These are phyloP conservation scores for Verticillium nubilum DNA, from an alignment of 2,329 filamentous ascomycete species.

Conservation along the genomic window DNA sequence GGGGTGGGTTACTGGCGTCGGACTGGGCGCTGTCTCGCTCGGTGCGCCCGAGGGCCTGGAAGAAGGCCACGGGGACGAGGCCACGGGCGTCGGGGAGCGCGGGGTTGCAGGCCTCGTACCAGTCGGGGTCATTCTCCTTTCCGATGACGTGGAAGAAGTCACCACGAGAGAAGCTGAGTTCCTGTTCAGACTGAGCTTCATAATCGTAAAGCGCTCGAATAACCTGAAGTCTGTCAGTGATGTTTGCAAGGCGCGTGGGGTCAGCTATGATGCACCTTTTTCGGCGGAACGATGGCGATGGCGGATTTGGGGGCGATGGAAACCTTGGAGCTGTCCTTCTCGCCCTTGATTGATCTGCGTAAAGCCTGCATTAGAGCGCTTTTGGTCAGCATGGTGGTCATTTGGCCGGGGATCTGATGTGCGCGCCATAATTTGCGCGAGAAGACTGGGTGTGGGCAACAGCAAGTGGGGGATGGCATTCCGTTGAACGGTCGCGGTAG, in stretches of 20 bases:
- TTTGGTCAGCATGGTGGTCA: conserved; percentile 29
- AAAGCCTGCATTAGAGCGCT: conserved; percentile 59
- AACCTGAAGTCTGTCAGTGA: conserved; percentile 51
- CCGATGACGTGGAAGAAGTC: conserved; percentile 98
- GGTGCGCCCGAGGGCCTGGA: conserved; percentile 86
- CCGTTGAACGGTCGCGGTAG: background rate
- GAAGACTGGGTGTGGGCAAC: background rate
- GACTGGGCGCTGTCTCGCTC: conserved; percentile 82
- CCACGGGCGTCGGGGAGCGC: conserved; percentile 80
- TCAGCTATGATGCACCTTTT: conserved; percentile 62
- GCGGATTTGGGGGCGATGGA: conserved; percentile 81
- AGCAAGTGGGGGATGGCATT: background rate
- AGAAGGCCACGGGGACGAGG: conserved; percentile 89
- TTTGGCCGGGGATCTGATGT: too few relatives aligned
- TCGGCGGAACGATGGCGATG: conserved; percentile 83
- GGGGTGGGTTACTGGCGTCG: conserved; percentile 43
- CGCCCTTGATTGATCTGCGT: conserved; percentile 84
- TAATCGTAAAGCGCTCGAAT: conserved; percentile 97
- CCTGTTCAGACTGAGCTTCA: conserved; percentile 66
- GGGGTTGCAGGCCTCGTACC: conserved; percentile 99
- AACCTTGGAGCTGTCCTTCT: conserved; percentile 71
- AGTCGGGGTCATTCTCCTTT: conserved; percentile 88
- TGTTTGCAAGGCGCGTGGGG: background rate
- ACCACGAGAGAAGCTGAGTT: conserved; percentile 87
- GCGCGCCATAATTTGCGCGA: too few relatives aligned